phyloP scores from a whole-genome alignment of 2,329 filamentous ascomycete genomes.

The Periconia digitata region DNA sequence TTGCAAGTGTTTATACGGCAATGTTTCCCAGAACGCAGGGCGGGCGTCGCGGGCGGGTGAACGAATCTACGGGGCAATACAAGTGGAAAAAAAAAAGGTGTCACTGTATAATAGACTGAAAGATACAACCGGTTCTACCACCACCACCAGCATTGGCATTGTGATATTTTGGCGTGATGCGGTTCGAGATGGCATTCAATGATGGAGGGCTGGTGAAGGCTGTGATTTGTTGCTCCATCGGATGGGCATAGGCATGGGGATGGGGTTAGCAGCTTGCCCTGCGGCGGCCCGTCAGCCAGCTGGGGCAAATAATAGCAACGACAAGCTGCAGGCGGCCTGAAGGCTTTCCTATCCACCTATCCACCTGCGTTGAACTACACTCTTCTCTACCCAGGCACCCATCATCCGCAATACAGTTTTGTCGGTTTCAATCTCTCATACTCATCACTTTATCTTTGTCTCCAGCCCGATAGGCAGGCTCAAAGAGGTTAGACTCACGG shows the following conservation, averaged over 20 bases:
- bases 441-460: neutral
- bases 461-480: neutral
- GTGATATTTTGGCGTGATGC: too few relatives aligned
- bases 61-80: conserved; percentile 4
- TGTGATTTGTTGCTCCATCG: conserved; percentile 4
- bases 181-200: too few relatives aligned
- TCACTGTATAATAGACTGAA: neutral
- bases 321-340: neutral
- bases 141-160: neutral
- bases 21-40: neutral
- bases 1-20: conserved; percentile 6
- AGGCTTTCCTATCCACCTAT: too few relatives aligned
- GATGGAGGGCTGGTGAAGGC: conserved; percentile 2
- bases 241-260: too few relatives aligned
- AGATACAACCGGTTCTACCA: neutral
- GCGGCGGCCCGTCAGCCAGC: too few relatives aligned
- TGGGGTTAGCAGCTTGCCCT: neutral
- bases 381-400: neutral
- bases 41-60: conserved; percentile 1
- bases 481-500: neutral
- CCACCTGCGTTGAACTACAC: too few relatives aligned
- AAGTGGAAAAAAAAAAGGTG: neutral
- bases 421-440: neutral
- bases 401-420: too few relatives aligned
- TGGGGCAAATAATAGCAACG: neutral